Evolutionary conservation across 2,329 filamentous ascomycete genomes (phyloP).

Genomic region (Helotiales sp.): DNA sequence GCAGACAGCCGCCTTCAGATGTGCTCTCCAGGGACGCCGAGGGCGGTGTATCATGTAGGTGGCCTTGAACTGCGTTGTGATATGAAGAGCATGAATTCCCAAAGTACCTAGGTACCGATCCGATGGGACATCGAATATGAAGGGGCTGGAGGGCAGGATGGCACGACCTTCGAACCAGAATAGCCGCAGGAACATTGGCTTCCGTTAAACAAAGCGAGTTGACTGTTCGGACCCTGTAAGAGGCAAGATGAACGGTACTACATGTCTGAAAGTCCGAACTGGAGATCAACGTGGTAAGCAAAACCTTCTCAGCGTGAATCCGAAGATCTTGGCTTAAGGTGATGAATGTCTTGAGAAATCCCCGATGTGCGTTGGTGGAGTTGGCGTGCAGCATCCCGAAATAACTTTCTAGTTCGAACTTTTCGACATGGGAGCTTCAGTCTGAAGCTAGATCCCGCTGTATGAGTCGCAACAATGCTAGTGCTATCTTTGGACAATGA

Average conservation of each 20-base stretch:
- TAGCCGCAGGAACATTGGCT: neutral
- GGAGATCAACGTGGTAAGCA: neutral
- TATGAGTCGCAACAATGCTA: neutral
- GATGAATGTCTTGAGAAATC: neutral
- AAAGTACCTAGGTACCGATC: conserved; percentile 4
- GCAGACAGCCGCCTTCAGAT: neutral
- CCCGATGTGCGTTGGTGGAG: neutral
- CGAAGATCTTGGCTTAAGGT: neutral
- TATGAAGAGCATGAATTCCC: neutral
- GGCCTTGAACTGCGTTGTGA: neutral
- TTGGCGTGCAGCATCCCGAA: neutral
- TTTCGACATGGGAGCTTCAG: neutral
- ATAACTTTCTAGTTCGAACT: neutral
- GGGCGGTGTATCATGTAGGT: conserved; percentile 2
- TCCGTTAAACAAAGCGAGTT: neutral
- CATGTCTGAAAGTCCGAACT: neutral
- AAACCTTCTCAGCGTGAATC: neutral
- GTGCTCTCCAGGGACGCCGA: neutral
- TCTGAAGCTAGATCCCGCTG: neutral
- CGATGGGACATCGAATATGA: neutral
- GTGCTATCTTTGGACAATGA: neutral
- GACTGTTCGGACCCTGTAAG: neutral
- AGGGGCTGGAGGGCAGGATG: neutral
- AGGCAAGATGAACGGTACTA: neutral
- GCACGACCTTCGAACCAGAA: conserved; percentile 1